These are phyloP conservation scores for Nakazawaea holstii DNA, from an alignment of 805 yeast genomes.

Conservation along the genomic window DNA sequence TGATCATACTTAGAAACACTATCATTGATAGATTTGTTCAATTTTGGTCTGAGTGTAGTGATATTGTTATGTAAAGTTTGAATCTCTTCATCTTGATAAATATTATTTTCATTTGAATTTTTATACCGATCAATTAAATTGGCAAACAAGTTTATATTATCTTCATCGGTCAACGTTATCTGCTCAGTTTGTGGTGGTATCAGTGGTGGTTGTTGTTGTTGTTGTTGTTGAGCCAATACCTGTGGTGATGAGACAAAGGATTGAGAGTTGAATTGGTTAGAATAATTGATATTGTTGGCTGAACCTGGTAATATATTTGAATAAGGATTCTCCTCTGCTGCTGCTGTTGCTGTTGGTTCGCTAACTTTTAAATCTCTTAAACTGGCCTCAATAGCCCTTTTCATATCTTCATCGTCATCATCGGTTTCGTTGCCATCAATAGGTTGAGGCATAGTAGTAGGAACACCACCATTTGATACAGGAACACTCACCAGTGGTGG, in stretches of 20 bases:
- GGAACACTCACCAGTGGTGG: slow-evolving; percentile 8
- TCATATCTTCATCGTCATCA: slow-evolving; percentile 82
- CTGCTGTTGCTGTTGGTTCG: not conserved
- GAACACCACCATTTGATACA: slow-evolving; percentile 5
- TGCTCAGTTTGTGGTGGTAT: slow-evolving; percentile 7
- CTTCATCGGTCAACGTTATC: slow-evolving; percentile 61
- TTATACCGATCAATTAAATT: slow-evolving; percentile 54
- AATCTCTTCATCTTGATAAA: slow-evolving; percentile 42
- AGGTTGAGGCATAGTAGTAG: slow-evolving; percentile 13
- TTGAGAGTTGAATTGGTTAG: no score
- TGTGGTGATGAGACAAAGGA: slow-evolving; percentile 1
- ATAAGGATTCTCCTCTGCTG: slow-evolving; percentile 10
- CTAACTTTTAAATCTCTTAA: slow-evolving; percentile 57
- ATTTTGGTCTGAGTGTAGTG: slow-evolving; percentile 59
- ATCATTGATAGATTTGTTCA: slow-evolving; percentile 53
- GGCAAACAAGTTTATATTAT: slow-evolving; percentile 61
- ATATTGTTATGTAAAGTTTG: slow-evolving; percentile 57
- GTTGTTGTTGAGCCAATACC: no score
- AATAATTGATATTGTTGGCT: slow-evolving; percentile 6
- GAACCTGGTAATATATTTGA: slow-evolving; percentile 2
- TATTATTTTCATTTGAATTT: slow-evolving; percentile 22
- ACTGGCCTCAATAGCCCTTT: slow-evolving; percentile 92
- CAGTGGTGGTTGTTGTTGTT: slow-evolving; percentile 9
- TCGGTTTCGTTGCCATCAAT: slow-evolving; percentile 27
- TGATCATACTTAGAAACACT: slow-evolving; percentile 58